These are phyloP conservation scores for Carex kokanica DNA, from an alignment of 176 grass and related monocot species.

Conservation along the genomic window DNA sequence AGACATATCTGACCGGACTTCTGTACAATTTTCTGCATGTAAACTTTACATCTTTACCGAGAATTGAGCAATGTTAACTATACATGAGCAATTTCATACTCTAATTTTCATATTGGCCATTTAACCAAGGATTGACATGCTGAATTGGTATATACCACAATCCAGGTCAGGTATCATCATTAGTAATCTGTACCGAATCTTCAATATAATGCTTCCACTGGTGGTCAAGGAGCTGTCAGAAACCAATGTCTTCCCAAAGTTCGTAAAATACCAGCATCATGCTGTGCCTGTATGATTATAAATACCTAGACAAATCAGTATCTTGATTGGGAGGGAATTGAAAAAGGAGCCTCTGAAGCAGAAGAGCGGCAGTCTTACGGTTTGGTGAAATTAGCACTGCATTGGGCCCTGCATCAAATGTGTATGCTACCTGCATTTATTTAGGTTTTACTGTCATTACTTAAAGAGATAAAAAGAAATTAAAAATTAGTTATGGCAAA, in stretches of 20 bases:
- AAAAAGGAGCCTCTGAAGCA: conserved; percentile 69
- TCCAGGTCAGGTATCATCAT: not conserved
- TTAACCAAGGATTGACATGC: not conserved
- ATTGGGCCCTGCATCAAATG: conserved; percentile 93
- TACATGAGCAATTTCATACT: not conserved
- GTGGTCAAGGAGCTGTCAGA: not conserved
- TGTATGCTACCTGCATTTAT: conserved; percentile 66
- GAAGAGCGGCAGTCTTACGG: conserved; percentile 56
- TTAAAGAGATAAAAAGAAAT: not conserved
- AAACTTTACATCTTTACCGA: not conserved
- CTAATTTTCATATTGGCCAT: not conserved
- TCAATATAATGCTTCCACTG: not conserved
- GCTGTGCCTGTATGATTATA: conserved; percentile 8
- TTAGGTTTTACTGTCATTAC: not conserved
- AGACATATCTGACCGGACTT: not conserved
- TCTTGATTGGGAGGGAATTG: conserved; percentile 67
- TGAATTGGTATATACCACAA: not conserved
- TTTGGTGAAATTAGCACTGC: conserved; percentile 74
- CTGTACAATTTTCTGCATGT: not conserved
- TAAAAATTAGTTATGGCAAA: not conserved
- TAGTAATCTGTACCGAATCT: not conserved
- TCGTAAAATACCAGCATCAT: conserved; percentile 4
- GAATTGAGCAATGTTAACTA: too few species aligned
- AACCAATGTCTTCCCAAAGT: not conserved
- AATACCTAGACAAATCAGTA: conserved; percentile 59